phyloP scores from a whole-genome alignment of 108 stramenopile species.

The Hondaea fermentalgiana region DNA sequence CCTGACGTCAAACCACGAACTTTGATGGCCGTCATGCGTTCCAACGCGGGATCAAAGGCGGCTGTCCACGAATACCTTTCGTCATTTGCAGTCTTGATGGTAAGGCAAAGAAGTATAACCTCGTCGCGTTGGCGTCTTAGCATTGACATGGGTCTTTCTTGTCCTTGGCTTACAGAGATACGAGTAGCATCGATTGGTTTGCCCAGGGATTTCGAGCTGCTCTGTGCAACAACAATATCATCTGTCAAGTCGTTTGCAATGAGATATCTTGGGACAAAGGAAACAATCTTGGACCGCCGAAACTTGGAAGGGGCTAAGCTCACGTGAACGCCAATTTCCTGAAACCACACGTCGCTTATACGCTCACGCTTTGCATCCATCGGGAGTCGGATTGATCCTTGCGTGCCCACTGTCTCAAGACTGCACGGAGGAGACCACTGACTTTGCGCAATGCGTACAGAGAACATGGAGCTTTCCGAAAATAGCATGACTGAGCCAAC shows the following conservation, averaged over 20 bases:
- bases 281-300: background rate
- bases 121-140: background rate
- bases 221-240: background rate
- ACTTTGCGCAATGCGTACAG: background rate
- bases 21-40: background rate
- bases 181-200: background rate
- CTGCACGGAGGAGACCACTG: background rate
- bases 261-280: background rate
- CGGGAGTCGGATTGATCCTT: background rate
- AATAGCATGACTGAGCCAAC: background rate
- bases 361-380: background rate
- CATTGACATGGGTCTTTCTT: background rate
- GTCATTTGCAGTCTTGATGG: background rate
- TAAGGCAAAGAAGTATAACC: background rate
- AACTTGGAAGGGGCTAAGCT: background rate
- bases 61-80: background rate
- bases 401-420: background rate
- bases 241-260: background rate
- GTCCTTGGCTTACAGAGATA: background rate
- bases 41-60: background rate
- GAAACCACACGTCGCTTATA: background rate
- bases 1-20: background rate
- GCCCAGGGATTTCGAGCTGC: background rate
- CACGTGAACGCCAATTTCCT: constrained; percentile 16
- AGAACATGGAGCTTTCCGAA: background rate